A percentile compares a stretch with the other conserved stretches of the same genome.
Conservation (phyloP, 2,329 filamentous ascomycete species). For the Penicillium sp. region DNA sequence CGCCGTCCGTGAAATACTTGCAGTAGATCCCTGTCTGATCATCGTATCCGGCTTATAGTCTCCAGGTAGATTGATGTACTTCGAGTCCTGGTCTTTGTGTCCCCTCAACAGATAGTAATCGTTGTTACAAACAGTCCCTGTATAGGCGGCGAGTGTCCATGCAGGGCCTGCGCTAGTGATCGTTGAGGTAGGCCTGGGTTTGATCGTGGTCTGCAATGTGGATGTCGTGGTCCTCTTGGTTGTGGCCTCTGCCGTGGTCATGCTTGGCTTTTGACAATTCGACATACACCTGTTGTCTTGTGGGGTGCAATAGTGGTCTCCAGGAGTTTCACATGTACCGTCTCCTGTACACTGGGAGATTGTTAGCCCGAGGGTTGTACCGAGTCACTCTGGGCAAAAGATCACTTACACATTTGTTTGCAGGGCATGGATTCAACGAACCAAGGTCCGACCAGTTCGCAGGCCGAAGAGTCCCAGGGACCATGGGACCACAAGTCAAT, state of each 20-base stretch:
- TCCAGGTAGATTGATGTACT: conserved; percentile 1
- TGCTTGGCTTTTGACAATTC: conserved; percentile 4
- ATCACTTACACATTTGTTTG: conserved; percentile 16
- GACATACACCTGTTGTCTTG: conserved; percentile 8
- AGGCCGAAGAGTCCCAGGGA: conserved; percentile 42
- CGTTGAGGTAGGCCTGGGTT: not conserved
- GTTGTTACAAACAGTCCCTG: not conserved
- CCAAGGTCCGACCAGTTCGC: conserved; percentile 29
- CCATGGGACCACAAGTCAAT: conserved; percentile 51
- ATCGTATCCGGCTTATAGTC: not conserved
- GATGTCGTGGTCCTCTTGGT: not conserved
- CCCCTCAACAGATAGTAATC: conserved; percentile 12
- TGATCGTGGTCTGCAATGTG: conserved; percentile 1
- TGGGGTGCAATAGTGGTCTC: not conserved
- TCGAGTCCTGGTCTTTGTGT: not conserved
- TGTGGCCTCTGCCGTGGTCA: not conserved
- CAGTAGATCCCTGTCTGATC: not conserved
- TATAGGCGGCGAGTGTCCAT: conserved; percentile 12
- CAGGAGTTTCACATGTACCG: not conserved
- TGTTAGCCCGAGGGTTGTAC: not conserved
- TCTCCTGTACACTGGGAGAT: not conserved
- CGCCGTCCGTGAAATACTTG: conserved; percentile 5
- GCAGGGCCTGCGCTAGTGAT: not conserved
- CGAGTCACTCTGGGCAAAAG: not conserved
- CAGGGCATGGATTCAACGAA: conserved; percentile 19